Percentiles rank a stretch among this genome's conserved stretches.
phyloP scores from a whole-genome alignment of 2,329 filamentous ascomycete species.

The Sordariomycetes sp. region DNA sequence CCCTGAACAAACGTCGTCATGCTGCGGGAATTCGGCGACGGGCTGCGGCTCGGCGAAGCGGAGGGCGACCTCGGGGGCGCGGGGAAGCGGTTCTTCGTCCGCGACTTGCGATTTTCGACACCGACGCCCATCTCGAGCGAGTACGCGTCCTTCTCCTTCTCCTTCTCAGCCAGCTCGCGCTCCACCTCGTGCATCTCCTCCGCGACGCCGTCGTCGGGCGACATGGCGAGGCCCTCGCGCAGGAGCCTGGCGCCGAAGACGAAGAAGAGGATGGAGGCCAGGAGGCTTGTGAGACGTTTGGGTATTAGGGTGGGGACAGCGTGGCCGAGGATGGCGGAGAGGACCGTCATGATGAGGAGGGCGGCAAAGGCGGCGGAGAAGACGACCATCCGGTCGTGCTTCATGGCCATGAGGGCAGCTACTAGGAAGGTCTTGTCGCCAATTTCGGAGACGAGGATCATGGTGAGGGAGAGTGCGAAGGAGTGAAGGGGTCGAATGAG shows the following conservation, averaged over 20 bases:
- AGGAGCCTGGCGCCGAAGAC: conserved; percentile 79
- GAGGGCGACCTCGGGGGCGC: conserved; percentile 71
- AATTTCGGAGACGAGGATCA: conserved; percentile 95
- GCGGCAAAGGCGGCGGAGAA: conserved; percentile 92
- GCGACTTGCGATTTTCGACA: conserved; percentile 42
- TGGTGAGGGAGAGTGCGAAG: conserved; percentile 81
- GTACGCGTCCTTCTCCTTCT: conserved; percentile 81
- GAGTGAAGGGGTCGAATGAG: conserved; percentile 77
- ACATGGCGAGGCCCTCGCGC: conserved; percentile 79
- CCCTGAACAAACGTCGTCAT: conserved; percentile 39
- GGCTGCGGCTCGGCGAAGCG: conserved; percentile 54
- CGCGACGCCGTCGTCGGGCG: conserved; percentile 77
- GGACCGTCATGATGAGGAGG: conserved; percentile 83
- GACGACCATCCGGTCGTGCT: conserved; percentile 83
- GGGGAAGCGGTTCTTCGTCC: conserved; percentile 64
- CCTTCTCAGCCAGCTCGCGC: conserved; percentile 84
- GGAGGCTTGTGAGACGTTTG: conserved; percentile 78
- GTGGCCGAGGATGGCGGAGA: conserved; percentile 86
- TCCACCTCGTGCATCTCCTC: conserved; percentile 98
- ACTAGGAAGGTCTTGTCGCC: conserved; percentile 98
- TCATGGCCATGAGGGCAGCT: conserved; percentile 97
- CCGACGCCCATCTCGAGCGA: conserved; percentile 68
- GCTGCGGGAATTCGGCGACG: conserved; percentile 27
- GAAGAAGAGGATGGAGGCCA: conserved; percentile 76
- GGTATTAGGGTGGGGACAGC: conserved; percentile 82